A percentile compares a stretch with the other conserved stretches of the same genome.
phyloP scores from a whole-genome alignment of 257 asterid species.

The Craterostigma plantagineum region DNA sequence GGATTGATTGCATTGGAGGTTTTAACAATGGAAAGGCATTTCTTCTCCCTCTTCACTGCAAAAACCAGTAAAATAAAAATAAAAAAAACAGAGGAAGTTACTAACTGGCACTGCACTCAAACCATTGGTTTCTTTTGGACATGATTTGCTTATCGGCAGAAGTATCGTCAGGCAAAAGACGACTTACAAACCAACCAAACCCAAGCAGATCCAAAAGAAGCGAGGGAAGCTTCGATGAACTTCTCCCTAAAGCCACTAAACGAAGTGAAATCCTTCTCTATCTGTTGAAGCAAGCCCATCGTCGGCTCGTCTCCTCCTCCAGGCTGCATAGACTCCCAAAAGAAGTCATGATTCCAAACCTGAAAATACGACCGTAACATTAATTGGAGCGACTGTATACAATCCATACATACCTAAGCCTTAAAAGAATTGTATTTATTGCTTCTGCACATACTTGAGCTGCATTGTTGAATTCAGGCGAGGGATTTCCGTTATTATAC shows the following conservation, averaged over 20 bases:
- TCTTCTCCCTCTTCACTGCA: slow-evolving; percentile 81
- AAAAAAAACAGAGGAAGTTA: background rate
- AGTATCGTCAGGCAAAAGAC: too few relatives aligned
- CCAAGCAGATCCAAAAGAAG: slow-evolving; percentile 87
- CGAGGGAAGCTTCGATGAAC: slow-evolving; percentile 47
- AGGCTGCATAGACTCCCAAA: slow-evolving; percentile 95
- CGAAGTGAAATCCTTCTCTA: slow-evolving; percentile 82
- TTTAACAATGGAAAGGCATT: slow-evolving; percentile 44
- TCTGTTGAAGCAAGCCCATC: slow-evolving; percentile 59
- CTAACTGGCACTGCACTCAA: too few relatives aligned
- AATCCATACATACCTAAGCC: background rate
- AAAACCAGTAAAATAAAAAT: slow-evolving; percentile 10
- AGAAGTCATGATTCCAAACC: slow-evolving; percentile 98
- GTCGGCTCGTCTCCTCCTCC: slow-evolving; percentile 77
- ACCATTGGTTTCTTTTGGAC: too few relatives aligned
- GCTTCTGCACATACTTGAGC: slow-evolving; percentile 78
- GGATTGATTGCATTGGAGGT: slow-evolving; percentile 42
- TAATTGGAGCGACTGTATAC: background rate
- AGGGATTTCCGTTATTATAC: slow-evolving; percentile 78
- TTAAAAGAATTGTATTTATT: background rate
- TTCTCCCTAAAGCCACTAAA: slow-evolving; percentile 54
- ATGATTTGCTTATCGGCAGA: too few relatives aligned
- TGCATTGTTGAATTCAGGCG: slow-evolving; percentile 73
- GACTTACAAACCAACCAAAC: slow-evolving; percentile 92
- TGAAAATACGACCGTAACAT: slow-evolving; percentile 2